These are phyloP conservation scores for Ceratocystiopsis brevicomis DNA, from an alignment of 2,329 filamentous ascomycete genomes.

Conservation along the genomic window DNA sequence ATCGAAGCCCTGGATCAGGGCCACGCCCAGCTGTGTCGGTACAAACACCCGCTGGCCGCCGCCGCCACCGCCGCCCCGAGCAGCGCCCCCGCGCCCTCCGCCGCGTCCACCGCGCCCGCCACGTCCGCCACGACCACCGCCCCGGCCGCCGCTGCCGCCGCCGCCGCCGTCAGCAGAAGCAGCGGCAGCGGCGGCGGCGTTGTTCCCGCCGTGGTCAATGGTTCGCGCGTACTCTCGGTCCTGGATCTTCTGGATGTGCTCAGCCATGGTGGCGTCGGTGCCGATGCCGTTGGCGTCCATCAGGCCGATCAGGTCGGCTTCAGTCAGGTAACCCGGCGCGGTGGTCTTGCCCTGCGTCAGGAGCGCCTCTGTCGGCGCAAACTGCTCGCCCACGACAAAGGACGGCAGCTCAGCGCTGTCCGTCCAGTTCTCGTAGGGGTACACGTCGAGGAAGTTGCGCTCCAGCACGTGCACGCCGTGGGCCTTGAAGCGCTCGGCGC, in stretches of 20 bases:
- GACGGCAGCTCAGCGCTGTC: conserved; percentile 65
- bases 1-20: conserved; percentile 86
- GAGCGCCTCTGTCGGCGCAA: conserved; percentile 73
- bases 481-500: conserved; percentile 62
- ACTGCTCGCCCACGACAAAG: conserved; percentile 61
- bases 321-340: conserved; percentile 71
- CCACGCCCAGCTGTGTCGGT: conserved; percentile 76
- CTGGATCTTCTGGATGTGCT: conserved; percentile 93
- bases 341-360: conserved; percentile 84
- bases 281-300: conserved; percentile 99
- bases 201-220: conserved; percentile 16
- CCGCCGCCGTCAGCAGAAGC: conserved; percentile 21
- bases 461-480: conserved; percentile 72
- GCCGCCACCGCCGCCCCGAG: conserved; percentile 20
- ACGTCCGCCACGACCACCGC: conserved; percentile 26
- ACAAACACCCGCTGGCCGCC: conserved; percentile 65
- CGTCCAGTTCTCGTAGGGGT: conserved; percentile 91
- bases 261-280: conserved; percentile 96
- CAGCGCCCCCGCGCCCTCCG: conserved; percentile 20
- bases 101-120: conserved; percentile 22
- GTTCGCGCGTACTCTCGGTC: conserved; percentile 69
- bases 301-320: conserved; percentile 82
- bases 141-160: conserved; percentile 27
- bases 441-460: conserved; percentile 87
- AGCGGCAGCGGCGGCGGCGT: conserved; percentile 18